These are phyloP conservation scores for Taphrina betulina DNA, from an alignment of 1,139 yeast species.

Conservation along the genomic window DNA sequence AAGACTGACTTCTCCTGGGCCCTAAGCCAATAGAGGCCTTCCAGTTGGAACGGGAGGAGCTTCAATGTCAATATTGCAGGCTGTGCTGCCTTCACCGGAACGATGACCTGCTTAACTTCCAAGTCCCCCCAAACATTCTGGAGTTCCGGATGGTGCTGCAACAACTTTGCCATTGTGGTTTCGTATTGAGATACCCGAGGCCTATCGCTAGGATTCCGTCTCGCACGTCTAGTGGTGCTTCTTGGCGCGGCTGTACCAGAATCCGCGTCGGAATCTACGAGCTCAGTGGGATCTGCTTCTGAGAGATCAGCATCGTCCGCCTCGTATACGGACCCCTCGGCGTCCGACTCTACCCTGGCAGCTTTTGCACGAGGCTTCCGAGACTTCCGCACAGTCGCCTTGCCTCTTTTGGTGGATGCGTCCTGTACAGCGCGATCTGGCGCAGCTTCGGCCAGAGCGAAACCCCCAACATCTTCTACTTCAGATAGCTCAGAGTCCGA, in stretches of 20 bases:
- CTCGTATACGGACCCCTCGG: conserved; percentile 5
- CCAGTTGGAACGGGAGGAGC: conserved; percentile 84
- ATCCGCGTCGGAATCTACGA: not conserved
- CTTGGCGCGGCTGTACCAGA: not conserved
- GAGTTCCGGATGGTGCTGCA: conserved; percentile 74
- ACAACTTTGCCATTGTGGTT: conserved; percentile 45
- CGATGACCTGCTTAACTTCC: conserved; percentile 52
- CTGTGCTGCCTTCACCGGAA: conserved; percentile 64
- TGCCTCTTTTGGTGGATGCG: not conserved
- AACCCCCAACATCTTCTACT: not conserved
- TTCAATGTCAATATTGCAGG: conserved; percentile 75
- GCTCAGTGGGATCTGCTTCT: not conserved
- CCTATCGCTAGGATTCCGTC: conserved; percentile 1
- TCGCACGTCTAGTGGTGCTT: conserved; percentile 3
- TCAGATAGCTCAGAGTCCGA: conserved; percentile 18
- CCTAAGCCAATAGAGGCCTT: conserved; percentile 85
- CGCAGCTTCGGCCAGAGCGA: not conserved
- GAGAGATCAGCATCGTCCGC: conserved; percentile 12
- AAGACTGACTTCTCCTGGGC: conserved; percentile 72
- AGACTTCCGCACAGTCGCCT: not conserved
- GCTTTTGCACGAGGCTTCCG: not conserved
- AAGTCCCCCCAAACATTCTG: conserved; percentile 68
- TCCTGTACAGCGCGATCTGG: too few relatives aligned
- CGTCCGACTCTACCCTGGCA: not conserved
- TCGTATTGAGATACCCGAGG: conserved; percentile 24